Base-by-base conservation (phyloP, 306 rosid genomes). In the Quercus dentata region DNA sequence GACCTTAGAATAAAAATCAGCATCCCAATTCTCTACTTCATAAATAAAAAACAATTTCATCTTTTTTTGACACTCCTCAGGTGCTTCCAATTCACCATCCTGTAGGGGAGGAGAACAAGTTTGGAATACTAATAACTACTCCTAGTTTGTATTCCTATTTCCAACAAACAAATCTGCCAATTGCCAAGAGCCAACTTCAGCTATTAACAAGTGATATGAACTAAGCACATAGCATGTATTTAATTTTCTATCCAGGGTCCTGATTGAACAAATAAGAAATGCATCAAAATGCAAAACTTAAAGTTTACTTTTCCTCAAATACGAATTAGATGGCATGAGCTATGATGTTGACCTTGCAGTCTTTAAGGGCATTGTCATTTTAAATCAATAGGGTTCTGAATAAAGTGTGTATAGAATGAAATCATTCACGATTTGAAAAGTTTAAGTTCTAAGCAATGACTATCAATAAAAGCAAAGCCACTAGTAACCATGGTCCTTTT, bases 1-100 rank as follows among this genome's bases (percentile, higher is more conserved):
- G 91, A 82, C 92, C 88, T 88, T 91, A 46, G 81, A 85, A 82
- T 82, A 89, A 82, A 88, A 87, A 65, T 88, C 91, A 71, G 92
- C 91, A 80, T 84, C 90, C 94, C 90, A 86, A 27, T 84, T 87
- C 75, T 88, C 87, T 54, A 85, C 86, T 8, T 94, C 92, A 85
- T 83, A 78, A 83, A 77, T 70, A 79, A 89, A 83, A 88, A 91
- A 87, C 18, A 86, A 82, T 71, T 87, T 92, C 61, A 79, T 84
- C 81, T 87, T 92, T 64, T 77, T 82, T 15, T 84, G 56, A 75
- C 2, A 38, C 82, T 89, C 91, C 76, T 83, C 94, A 44, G 78
- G 82, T 78, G 88, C 87, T 74, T 90, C 97, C 81, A 79, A 86
- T 71, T 88, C 88, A 79, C 74, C 76, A 71, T 88, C 94, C 97